Percentiles rank a stretch among this genome's conserved stretches.
Evolutionary conservation across 2,329 filamentous ascomycete species (phyloP).

Genomic region (Paecilomyces sp.): DNA sequence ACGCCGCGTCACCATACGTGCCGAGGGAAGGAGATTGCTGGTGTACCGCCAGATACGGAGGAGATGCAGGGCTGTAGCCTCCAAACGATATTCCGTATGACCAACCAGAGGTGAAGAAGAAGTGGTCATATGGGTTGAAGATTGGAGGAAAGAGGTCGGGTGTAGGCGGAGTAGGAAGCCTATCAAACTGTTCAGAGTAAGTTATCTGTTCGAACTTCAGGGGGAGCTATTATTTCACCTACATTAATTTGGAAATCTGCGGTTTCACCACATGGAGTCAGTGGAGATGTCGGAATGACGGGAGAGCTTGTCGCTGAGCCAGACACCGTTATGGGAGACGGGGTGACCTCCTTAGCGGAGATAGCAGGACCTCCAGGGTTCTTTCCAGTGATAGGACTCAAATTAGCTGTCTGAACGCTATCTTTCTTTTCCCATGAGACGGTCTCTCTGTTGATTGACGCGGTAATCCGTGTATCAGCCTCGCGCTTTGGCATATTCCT

Average conservation of each 20-base stretch:
- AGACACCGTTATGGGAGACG: not conserved
- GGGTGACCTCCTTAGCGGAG: not conserved
- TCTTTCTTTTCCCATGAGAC: not conserved
- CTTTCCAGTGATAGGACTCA: not conserved
- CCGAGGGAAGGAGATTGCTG: not conserved
- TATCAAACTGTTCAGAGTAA: not conserved
- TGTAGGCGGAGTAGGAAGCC: not conserved
- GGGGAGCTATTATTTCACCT: not conserved
- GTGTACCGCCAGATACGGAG: not conserved
- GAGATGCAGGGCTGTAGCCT: not conserved
- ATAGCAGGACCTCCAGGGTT: not conserved
- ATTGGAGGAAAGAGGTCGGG: constrained; percentile 25
- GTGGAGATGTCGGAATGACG: no score
- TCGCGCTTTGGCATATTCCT: not conserved
- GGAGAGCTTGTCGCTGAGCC: not conserved
- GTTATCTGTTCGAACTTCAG: not conserved
- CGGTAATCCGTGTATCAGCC: not conserved
- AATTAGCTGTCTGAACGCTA: not conserved
- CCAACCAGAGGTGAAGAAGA: constrained; percentile 44
- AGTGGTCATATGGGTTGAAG: constrained; percentile 42
- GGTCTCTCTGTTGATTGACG: not conserved
- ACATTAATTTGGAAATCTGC: no score
- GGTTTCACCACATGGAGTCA: no score
- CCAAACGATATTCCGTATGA: constrained; percentile 24
- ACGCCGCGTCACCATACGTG: not conserved